A percentile compares a stretch with the other conserved stretches of the same genome.
Conservation (phyloP, 352 stramenopile genomes). For the Hyaloperonospora arabidopsidis region DNA sequence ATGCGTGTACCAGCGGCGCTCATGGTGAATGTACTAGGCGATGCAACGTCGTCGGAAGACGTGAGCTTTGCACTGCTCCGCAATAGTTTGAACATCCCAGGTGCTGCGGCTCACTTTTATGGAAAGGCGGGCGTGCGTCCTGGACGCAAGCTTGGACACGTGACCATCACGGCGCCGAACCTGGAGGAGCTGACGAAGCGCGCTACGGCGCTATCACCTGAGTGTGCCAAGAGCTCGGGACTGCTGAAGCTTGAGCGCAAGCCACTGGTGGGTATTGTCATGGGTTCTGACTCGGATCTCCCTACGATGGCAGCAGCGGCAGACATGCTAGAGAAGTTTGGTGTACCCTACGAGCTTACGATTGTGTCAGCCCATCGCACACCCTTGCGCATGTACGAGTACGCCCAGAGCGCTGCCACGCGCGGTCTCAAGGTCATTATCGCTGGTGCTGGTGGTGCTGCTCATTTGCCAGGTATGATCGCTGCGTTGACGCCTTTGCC, state of each 20-base stretch:
- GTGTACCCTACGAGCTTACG: constrained; percentile 93
- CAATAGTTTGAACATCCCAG: constrained; percentile 61
- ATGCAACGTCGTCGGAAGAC: constrained; percentile 54
- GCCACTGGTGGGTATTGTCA: constrained; percentile 82
- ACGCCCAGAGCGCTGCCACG: constrained; percentile 84
- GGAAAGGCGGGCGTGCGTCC: constrained; percentile 86
- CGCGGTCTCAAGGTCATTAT: constrained; percentile 91
- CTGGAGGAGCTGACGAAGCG: constrained; percentile 73
- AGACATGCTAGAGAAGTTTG: constrained; percentile 93
- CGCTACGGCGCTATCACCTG: constrained; percentile 48
- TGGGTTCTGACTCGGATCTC: constrained; percentile 94
- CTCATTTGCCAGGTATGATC: constrained; percentile 95
- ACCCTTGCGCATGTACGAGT: constrained; percentile 93
- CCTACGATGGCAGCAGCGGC: constrained; percentile 94
- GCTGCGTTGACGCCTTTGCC: constrained; percentile 76
- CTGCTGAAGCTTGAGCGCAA: constrained; percentile 21
- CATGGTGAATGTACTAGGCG: constrained; percentile 90
- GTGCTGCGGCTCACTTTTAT: constrained; percentile 94
- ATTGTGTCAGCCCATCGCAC: constrained; percentile 99
- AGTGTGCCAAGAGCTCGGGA: constrained; percentile 34
- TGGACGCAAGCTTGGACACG: constrained; percentile 95
- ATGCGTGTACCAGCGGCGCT: constrained; percentile 85
- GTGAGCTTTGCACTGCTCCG: constrained; percentile 70
- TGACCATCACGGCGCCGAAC: constrained; percentile 90
- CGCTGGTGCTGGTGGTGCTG: constrained; percentile 93